Evolutionary conservation across 345 rosid genomes (phyloP), one percentile per base, ranked within the genome.

Genomic region (Sisymbrium irio): DNA sequence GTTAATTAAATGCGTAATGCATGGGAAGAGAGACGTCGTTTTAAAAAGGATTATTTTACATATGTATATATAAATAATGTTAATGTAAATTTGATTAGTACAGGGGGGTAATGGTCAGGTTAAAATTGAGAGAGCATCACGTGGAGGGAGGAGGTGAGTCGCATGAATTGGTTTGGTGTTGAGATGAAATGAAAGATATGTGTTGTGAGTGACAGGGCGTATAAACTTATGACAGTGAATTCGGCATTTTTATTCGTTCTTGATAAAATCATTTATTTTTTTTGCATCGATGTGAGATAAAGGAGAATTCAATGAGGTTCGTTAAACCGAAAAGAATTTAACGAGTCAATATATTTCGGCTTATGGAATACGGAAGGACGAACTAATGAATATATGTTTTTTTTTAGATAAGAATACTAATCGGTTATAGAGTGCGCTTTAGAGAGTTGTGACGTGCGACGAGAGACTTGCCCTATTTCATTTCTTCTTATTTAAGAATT

Each of bases 61-160:
- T 5, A 17, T 7, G 10, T 47, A 10, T 13, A 10, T 22, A 50
- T 56, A 25, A 35, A 37, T 37, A 33, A 60, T 18, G 58, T 62
- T 62, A 11, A 53, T 49, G 49, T 69, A 55, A 76, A 76, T 42
- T 51, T 51, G 35, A 25, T 51, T 44, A 42, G 13, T 56, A 40
- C 11, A 59, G 53, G n/a, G 10, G n/a, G 10, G 12, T 65, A 71
- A 66, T 45, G 65, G 51, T 40, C 45, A 49, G 77, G 76, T 77
- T 58, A 73, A 77, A 73, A 69, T 8, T 45, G 78, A 9, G 80
- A 80, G 78, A 64, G 71, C 39, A 44, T 81, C 82, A 78, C 82
- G 80, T 78, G 82, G 77, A 61, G 69, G 78, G 82, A 56, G 39
- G 55, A 41, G 75, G 50, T 69, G 64, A 60, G 69, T 47, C 62